Evolutionary conservation across 1,139 yeast genomes (phyloP).

Genomic region (Candida freyschussii): DNA sequence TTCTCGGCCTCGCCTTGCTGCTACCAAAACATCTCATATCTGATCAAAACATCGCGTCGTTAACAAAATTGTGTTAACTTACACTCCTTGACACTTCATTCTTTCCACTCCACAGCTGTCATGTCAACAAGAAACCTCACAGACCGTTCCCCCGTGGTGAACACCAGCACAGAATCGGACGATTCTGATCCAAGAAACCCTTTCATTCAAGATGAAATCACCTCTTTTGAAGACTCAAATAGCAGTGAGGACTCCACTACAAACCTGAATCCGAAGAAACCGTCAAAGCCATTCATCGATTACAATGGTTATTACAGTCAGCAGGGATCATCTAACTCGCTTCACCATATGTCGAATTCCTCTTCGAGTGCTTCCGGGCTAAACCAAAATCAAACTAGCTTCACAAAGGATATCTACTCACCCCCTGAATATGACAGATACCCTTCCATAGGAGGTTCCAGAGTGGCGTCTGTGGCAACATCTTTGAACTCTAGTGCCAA

Average conservation of each 20-base stretch:
- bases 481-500: conserved; percentile 30
- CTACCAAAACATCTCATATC: too few species aligned
- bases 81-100: too few species aligned
- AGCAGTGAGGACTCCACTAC: conserved; percentile 23
- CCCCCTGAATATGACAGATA: conserved; percentile 58
- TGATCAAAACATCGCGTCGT: too few species aligned
- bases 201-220: conserved; percentile 22
- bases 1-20: too few species aligned
- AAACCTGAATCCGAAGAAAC: conserved; percentile 19
- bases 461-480: conserved; percentile 41
- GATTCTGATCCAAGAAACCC: conserved; percentile 24
- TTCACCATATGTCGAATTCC: conserved; percentile 16
- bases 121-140: conserved; percentile 29
- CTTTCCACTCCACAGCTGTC: too few species aligned
- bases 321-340: conserved; percentile 35
- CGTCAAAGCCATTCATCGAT: conserved; percentile 37
- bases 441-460: conserved; percentile 47
- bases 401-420: conserved; percentile 26
- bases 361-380: conserved; percentile 18
- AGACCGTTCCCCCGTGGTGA: conserved; percentile 23
- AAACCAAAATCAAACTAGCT: conserved; percentile 13
- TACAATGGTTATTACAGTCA: conserved; percentile 43
- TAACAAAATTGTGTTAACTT: too few species aligned
- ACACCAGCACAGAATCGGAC: conserved; percentile 19
- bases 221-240: conserved; percentile 21